Evolutionary conservation across 1,284 basidiomycete genomes (phyloP).

Genomic region (Ganoderma resinaceum): DNA sequence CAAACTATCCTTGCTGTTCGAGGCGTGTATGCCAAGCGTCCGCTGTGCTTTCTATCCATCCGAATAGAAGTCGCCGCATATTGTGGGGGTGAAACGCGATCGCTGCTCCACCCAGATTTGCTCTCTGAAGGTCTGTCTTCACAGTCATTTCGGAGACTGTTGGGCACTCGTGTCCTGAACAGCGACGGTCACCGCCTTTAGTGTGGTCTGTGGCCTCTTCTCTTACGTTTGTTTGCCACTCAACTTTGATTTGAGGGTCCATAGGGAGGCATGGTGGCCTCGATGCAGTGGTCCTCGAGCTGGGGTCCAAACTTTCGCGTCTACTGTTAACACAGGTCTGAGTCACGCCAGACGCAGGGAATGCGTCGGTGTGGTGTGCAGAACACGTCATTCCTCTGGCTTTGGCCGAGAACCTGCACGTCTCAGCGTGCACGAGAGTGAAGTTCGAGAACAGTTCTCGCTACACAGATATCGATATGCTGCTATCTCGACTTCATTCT

Average conservation of each 20-base stretch:
- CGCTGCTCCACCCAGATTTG: constrained; percentile 1
- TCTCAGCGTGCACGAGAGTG: background rate
- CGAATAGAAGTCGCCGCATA: background rate
- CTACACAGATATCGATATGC: background rate
- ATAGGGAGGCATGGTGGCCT: background rate
- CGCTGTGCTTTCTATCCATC: background rate
- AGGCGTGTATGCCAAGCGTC: background rate
- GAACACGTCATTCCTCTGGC: background rate
- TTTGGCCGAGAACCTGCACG: background rate
- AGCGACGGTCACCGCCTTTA: constrained; percentile 1
- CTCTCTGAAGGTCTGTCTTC: background rate
- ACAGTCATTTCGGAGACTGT: constrained; percentile 2
- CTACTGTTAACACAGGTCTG: background rate
- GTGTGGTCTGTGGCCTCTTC: constrained; percentile 2
- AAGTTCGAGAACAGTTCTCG: background rate
- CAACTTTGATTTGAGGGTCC: background rate
- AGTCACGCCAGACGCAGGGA: background rate
- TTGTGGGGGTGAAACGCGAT: constrained; percentile 3
- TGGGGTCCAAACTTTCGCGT: background rate
- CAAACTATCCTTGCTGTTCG: background rate
- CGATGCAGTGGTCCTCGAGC: constrained; percentile 2
- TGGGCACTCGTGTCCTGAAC: background rate
- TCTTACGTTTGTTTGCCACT: constrained; percentile 1
- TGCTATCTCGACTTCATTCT: background rate
- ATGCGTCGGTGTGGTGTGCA: background rate